Percentiles rank a stretch among this genome's conserved stretches.
Conservation (phyloP, 768 basidiomycete species). For the Boletus pseudopeckii region DNA sequence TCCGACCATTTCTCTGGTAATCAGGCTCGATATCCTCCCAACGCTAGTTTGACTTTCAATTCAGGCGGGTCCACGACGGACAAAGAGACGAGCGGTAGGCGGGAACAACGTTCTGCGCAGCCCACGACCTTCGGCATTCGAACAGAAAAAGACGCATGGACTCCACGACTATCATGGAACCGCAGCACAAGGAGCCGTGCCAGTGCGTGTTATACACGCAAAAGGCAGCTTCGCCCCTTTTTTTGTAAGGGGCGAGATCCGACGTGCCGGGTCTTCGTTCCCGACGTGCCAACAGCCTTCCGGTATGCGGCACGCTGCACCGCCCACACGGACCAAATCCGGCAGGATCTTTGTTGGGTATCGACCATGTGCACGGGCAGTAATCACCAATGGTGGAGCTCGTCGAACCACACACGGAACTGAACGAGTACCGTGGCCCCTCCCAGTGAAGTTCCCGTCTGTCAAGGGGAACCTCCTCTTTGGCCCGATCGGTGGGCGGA, state of each 20-base stretch:
- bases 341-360: slow-evolving; percentile 22
- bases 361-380: slow-evolving; percentile 5
- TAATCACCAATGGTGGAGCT: slow-evolving; percentile 16
- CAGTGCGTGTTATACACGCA: slow-evolving; percentile 49
- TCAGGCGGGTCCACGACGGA: not conserved
- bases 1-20: not conserved
- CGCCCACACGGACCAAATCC: slow-evolving; percentile 17
- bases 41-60: not conserved
- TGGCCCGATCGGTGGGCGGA: slow-evolving; percentile 14
- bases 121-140: not conserved
- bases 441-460: not conserved
- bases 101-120: slow-evolving; percentile 9
- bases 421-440: slow-evolving; percentile 4
- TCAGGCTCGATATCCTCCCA: not conserved
- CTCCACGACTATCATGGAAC: slow-evolving; percentile 55
- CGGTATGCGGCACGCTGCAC: slow-evolving; percentile 37
- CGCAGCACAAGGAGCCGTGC: slow-evolving; percentile 83
- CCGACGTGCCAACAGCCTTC: slow-evolving; percentile 70
- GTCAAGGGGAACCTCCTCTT: not conserved
- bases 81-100: not conserved
- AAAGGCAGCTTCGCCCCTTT: slow-evolving; percentile 70
- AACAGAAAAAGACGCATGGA: slow-evolving; percentile 18
- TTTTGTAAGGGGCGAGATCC: slow-evolving; percentile 84
- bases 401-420: slow-evolving; percentile 2
- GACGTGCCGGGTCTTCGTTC: slow-evolving; percentile 59